phyloP scores from a whole-genome alignment of 192 early-diverging fungal species.

The Coemansia sp. region DNA sequence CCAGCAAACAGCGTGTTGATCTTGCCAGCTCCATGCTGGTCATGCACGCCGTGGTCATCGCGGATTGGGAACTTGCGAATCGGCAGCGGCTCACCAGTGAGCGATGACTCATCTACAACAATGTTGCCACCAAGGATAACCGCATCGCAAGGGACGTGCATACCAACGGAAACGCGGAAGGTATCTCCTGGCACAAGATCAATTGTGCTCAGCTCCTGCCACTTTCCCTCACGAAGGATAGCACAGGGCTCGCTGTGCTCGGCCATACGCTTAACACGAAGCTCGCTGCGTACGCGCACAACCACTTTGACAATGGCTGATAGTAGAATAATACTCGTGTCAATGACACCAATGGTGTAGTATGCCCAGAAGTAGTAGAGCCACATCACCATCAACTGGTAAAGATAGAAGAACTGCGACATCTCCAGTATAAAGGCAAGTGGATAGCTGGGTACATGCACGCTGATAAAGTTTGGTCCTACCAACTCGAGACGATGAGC shows the following conservation, averaged over 20 bases:
- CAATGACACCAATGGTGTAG: constrained; percentile 61
- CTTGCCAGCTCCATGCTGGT: constrained; percentile 50
- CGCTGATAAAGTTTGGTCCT: constrained; percentile 66
- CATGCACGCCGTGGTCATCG: constrained; percentile 52
- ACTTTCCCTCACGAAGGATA: constrained; percentile 63
- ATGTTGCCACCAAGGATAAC: constrained; percentile 66
- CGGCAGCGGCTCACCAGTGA: constrained; percentile 76
- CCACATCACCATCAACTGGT: constrained; percentile 67
- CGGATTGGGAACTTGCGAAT: constrained; percentile 69
- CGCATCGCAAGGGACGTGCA: constrained; percentile 64
- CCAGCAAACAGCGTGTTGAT: constrained; percentile 69
- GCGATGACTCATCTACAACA: constrained; percentile 70
- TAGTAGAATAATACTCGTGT: constrained; percentile 57
- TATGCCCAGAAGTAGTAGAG: constrained; percentile 69
- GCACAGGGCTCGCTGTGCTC: constrained; percentile 53
- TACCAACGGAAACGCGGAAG: constrained; percentile 48
- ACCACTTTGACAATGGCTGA: constrained; percentile 61
- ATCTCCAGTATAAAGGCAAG: constrained; percentile 61
- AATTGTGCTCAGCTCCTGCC: constrained; percentile 54
- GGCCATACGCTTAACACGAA: constrained; percentile 60
- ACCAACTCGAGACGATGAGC: constrained; percentile 54
- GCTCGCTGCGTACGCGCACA: constrained; percentile 55
- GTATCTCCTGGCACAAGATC: constrained; percentile 71
- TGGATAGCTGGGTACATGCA: constrained; percentile 52
- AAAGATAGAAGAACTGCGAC: constrained; percentile 58